Conservation (phyloP, 1,139 yeast species). For the Sugiyamaella pinicola region DNA sequence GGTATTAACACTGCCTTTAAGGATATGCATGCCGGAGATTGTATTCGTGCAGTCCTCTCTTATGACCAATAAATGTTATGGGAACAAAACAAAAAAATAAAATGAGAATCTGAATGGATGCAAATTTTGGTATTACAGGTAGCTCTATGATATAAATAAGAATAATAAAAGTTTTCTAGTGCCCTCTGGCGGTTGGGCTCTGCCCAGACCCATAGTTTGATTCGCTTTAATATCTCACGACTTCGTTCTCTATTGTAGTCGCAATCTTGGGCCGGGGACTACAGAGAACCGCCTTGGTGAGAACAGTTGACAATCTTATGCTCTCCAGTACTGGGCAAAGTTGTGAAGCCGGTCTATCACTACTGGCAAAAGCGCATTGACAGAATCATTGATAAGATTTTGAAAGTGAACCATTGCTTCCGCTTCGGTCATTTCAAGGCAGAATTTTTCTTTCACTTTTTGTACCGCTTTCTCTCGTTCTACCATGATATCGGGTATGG, state of each 20-base stretch:
- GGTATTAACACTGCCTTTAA: slow-evolving; percentile 88
- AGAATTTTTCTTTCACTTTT: slow-evolving; percentile 92
- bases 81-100: too few relatives aligned
- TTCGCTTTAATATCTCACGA: too few relatives aligned
- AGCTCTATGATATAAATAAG: background rate
- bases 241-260: too few relatives aligned
- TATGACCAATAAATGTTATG: slow-evolving; percentile 20
- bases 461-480: slow-evolving; percentile 76
- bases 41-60: slow-evolving; percentile 84
- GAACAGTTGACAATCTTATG: too few relatives aligned
- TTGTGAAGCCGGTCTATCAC: slow-evolving; percentile 94
- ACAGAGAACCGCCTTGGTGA: too few relatives aligned
- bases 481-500: slow-evolving; percentile 80
- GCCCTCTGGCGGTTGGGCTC: too few relatives aligned
- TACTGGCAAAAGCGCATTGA: slow-evolving; percentile 88
- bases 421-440: slow-evolving; percentile 90
- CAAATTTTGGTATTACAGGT: too few relatives aligned
- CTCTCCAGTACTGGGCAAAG: slow-evolving; percentile 96
- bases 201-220: too few relatives aligned
- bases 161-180: slow-evolving; percentile 1
- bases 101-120: too few relatives aligned
- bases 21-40: slow-evolving; percentile 91
- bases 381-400: slow-evolving; percentile 88
- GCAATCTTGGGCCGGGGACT: too few relatives aligned
- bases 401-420: slow-evolving; percentile 95